Percentiles rank a stretch among this genome's conserved stretches.
phyloP scores from a whole-genome alignment of 2,329 filamentous ascomycete species.

The Talaromyces sp. region DNA sequence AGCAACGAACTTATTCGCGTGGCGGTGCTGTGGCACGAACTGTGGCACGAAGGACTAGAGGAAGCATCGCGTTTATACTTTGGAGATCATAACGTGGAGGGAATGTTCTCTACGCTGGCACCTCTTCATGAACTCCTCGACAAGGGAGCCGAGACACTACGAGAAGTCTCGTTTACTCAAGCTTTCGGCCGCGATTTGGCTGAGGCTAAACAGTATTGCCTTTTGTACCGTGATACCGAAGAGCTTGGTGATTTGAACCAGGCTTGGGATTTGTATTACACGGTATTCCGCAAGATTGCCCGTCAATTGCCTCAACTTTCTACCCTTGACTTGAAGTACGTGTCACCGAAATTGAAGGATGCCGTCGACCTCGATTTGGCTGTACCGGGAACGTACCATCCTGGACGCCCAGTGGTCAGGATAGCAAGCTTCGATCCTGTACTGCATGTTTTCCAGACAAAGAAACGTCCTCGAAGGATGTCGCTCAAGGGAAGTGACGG shows the following conservation, averaged over 20 bases:
- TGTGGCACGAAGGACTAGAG: constrained; percentile 97
- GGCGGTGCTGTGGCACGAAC: constrained; percentile 95
- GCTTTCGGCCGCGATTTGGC: constrained; percentile 93
- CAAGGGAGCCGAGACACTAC: constrained; percentile 82
- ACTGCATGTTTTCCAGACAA: constrained; percentile 89
- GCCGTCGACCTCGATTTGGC: constrained; percentile 84
- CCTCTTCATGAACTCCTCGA: constrained; percentile 90
- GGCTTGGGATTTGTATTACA: constrained; percentile 98
- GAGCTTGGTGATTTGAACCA: constrained; percentile 95
- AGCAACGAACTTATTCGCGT: constrained; percentile 96
- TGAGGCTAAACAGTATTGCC: constrained; percentile 94
- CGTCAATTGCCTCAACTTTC: constrained; percentile 90
- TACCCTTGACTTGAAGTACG: constrained; percentile 89
- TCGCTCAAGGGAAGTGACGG: constrained; percentile 87
- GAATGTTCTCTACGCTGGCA: constrained; percentile 88
- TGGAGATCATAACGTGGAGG: constrained; percentile 93
- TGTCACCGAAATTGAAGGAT: constrained; percentile 85
- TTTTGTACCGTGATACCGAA: constrained; percentile 79
- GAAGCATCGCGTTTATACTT: constrained; percentile 97
- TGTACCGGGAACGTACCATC: constrained; percentile 91
- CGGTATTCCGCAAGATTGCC: constrained; percentile 93
- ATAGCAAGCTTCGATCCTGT: constrained; percentile 89
- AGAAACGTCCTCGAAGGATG: constrained; percentile 89
- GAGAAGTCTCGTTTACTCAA: constrained; percentile 95
- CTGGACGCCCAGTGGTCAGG: constrained; percentile 69